Percentiles rank a stretch among this genome's conserved stretches.
Evolutionary conservation across 2,329 filamentous ascomycete genomes (phyloP).

Genomic region (Sarocladium brachiariae): DNA sequence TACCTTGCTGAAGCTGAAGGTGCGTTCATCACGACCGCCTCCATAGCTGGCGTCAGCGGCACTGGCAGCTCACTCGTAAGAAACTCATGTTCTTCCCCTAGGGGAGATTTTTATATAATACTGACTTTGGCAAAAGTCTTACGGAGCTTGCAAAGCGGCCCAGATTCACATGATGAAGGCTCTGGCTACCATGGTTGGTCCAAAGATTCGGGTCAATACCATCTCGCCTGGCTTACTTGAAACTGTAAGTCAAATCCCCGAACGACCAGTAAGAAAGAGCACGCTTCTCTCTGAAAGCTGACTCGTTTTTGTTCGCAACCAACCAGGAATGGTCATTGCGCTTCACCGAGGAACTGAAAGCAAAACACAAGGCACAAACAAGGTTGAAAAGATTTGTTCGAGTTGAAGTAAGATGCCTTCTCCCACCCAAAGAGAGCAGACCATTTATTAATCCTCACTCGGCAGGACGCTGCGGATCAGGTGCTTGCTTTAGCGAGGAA

Average conservation of each 20-base stretch:
- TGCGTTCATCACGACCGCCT: conserved; percentile 57
- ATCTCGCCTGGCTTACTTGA: conserved; percentile 48
- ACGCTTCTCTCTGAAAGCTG: too few relatives aligned
- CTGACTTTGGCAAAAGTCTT: background rate
- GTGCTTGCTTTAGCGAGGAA: conserved; percentile 42
- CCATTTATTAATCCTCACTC: background rate
- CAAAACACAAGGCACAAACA: conserved; percentile 1
- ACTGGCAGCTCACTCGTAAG: conserved; percentile 53
- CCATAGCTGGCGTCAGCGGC: conserved; percentile 56
- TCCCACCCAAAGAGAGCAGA: background rate
- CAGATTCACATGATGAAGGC: conserved; percentile 52
- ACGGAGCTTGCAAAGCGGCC: conserved; percentile 54
- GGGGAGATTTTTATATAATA: too few relatives aligned
- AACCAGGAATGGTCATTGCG: conserved; percentile 3
- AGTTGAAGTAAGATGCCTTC: background rate
- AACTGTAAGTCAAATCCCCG: conserved; percentile 30
- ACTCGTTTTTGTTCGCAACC: too few relatives aligned
- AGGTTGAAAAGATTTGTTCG: background rate
- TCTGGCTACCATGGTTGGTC: conserved; percentile 45
- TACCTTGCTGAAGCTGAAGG: conserved; percentile 51
- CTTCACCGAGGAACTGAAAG: conserved; percentile 3
- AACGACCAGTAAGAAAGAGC: too few relatives aligned
- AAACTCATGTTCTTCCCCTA: too few relatives aligned
- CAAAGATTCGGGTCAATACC: conserved; percentile 51
- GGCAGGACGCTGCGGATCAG: conserved; percentile 45